Evolutionary conservation across 1,284 basidiomycete species (phyloP), one percentile per base, ranked within the genome.

Genomic region (Apiotrichum brassicae): DNA sequence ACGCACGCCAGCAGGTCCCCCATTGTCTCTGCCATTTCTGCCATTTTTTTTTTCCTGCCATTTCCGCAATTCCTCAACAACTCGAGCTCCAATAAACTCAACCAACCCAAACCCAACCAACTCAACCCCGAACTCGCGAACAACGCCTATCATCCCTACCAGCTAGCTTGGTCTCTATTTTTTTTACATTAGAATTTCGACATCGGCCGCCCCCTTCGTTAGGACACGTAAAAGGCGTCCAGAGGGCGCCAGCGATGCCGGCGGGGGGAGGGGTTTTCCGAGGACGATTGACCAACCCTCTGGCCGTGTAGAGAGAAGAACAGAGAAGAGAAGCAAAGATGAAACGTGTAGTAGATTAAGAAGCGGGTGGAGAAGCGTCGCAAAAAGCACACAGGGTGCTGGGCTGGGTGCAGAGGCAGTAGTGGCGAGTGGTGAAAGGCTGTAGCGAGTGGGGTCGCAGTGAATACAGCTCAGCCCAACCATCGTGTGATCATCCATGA

Each of bases 121-220:
- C 30, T 18, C 39, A 14, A 30, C 28, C 28, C 14, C 28, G 28
- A 14, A 7, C 28, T 30, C 38, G 24, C 35, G 13, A 39, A 35
- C 30, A 25, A 35, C 47, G 35, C 25, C 50, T 42, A 52, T 48
- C 50, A 52, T 47, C 50, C 49, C 41, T 38, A 48, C 43, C 51
- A 53, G 39, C 55, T 50, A 53, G 39, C 55, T 50, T 53, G 55
- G 55, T 56, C 46, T 50, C 46, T 51, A 49, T 51, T 43, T 46
- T 33, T 43, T 41, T 56, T 48, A 50, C 48, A 50, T 43, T 53
- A 52, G 50, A 52, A n/a, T 55, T 56, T 52, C 46, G 46, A 48
- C 49, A 51, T 48, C 28, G 43, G 49, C 43, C 37, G 46, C 48
- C 36, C 30, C 33, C 18, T 34, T 34, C 33, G 13, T 16, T 30